Percentiles rank a stretch among this genome's conserved stretches.
phyloP scores from a whole-genome alignment of 2,329 filamentous ascomycete species.

The Paradendryphiella salina region DNA sequence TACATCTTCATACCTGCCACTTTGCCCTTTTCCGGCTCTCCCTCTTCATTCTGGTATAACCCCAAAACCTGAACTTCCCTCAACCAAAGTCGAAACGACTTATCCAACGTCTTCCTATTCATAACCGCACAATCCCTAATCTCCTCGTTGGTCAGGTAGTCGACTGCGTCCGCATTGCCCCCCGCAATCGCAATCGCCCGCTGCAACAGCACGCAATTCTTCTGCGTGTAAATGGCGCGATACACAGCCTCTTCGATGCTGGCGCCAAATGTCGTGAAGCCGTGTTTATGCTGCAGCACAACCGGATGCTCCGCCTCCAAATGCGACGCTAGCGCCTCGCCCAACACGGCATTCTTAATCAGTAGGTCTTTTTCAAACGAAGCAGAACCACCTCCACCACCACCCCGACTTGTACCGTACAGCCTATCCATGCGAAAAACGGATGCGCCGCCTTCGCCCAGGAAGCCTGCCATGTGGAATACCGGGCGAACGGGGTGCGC shows the following conservation, averaged over 20 bases:
- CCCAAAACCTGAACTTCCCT: slow-evolving; percentile 43
- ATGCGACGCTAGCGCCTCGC: slow-evolving; percentile 27
- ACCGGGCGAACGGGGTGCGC: slow-evolving; percentile 30
- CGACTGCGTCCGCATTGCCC: slow-evolving; percentile 31
- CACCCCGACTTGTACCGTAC: slow-evolving; percentile 29
- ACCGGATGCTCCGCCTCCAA: slow-evolving; percentile 25
- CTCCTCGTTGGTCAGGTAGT: slow-evolving; percentile 43
- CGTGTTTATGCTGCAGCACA: slow-evolving; percentile 50
- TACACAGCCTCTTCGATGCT: slow-evolving; percentile 50
- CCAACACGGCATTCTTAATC: slow-evolving; percentile 28
- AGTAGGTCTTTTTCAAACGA: slow-evolving; percentile 36
- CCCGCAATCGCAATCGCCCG: slow-evolving; percentile 37
- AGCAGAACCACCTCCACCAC: too few relatives aligned
- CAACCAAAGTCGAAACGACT: slow-evolving; percentile 49
- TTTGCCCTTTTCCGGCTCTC: slow-evolving; percentile 28
- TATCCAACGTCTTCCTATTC: slow-evolving; percentile 37
- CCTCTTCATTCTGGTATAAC: slow-evolving; percentile 46
- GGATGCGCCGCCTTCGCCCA: slow-evolving; percentile 28
- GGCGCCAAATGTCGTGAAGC: slow-evolving; percentile 47
- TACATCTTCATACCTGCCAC: slow-evolving; percentile 33
- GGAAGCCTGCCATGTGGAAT: slow-evolving; percentile 49
- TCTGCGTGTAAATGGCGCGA: slow-evolving; percentile 48
- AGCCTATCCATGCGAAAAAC: slow-evolving; percentile 20
- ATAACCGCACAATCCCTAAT: slow-evolving; percentile 43
- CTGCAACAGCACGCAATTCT: slow-evolving; percentile 41